phyloP scores from a whole-genome alignment of 768 basidiomycete genomes.

The Mycena galopus region DNA sequence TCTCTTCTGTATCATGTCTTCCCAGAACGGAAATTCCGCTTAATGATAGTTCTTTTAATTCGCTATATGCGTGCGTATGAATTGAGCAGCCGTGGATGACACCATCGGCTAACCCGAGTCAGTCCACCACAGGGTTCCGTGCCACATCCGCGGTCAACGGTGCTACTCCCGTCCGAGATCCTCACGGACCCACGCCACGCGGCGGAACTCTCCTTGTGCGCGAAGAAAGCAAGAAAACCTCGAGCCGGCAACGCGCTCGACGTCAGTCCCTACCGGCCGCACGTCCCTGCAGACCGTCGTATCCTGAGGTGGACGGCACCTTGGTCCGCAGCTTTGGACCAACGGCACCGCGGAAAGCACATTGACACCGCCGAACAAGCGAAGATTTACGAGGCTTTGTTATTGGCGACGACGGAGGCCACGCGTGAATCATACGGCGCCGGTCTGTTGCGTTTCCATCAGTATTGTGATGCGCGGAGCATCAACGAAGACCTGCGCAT shows the following conservation, averaged over 20 bases:
- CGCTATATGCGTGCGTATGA: too few relatives aligned
- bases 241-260: not conserved
- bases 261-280: not conserved
- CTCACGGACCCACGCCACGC: too few relatives aligned
- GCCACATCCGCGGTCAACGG: too few relatives aligned
- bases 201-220: not conserved
- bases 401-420: not conserved
- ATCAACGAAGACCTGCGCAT: not conserved
- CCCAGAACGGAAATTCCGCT: too few relatives aligned
- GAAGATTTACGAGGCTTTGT: not conserved
- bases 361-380: not conserved
- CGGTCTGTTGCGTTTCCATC: not conserved
- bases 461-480: not conserved
- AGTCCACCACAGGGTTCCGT: too few relatives aligned
- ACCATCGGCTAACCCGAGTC: too few relatives aligned
- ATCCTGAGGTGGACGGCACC: not conserved
- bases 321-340: too few relatives aligned
- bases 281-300: not conserved
- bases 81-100: too few relatives aligned
- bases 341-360: not conserved
- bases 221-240: not conserved
- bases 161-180: too few relatives aligned
- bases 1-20: too few relatives aligned
- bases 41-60: too few relatives aligned
- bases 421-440: not conserved